These are phyloP conservation scores for Cucurbita ficifolia DNA, from an alignment of 306 rosid genomes.

Conservation along the genomic window DNA sequence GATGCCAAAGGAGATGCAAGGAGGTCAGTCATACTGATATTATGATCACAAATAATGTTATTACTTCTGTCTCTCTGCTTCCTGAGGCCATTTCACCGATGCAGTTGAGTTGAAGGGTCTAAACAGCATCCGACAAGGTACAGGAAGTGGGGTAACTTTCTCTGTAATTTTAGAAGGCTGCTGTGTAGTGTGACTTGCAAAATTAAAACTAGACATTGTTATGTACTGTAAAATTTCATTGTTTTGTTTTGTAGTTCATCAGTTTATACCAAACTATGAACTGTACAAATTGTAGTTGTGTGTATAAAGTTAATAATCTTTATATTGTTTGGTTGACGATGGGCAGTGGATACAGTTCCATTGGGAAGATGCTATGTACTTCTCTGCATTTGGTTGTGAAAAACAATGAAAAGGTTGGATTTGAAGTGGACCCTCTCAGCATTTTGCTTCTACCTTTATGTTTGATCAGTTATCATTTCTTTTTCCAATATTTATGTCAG, in stretches of 20 bases:
- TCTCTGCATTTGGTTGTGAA: slow-evolving; percentile 5
- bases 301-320: slow-evolving; percentile 4
- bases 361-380: not conserved
- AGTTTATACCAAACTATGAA: slow-evolving; percentile 1
- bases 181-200: not conserved
- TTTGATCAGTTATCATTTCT: not conserved
- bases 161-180: not conserved
- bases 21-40: slow-evolving; percentile 1
- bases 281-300: slow-evolving; percentile 6
- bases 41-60: not conserved
- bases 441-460: not conserved
- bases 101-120: slow-evolving; percentile 3
- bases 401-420: not conserved
- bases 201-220: not conserved
- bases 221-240: slow-evolving; percentile 1
- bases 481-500: not conserved
- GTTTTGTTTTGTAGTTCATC: not conserved
- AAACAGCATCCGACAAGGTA: not conserved
- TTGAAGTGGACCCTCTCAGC: not conserved
- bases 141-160: not conserved
- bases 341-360: not conserved
- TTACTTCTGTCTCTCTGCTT: not conserved
- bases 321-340: not conserved
- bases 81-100: not conserved
- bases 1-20: not conserved